Conservation (phyloP, 164 flowering plant genomes). For the Warburgia ugandensis region DNA sequence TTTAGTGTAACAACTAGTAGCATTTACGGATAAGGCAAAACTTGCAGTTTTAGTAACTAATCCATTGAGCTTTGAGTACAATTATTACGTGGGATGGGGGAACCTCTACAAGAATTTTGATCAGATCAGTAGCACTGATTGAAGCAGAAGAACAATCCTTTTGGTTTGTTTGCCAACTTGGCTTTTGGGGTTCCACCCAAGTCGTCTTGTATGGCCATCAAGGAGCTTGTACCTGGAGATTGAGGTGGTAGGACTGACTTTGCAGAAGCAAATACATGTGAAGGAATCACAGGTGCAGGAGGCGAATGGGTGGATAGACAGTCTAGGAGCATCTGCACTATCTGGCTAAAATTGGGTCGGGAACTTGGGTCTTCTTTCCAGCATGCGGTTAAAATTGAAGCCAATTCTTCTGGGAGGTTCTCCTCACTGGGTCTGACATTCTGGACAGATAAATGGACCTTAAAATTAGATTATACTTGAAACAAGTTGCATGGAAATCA, state of each 20-base stretch:
- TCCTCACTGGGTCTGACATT: constrained; percentile 87
- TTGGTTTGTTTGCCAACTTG: constrained; percentile 33
- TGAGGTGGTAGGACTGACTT: constrained; percentile 75
- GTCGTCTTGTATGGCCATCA: constrained; percentile 56
- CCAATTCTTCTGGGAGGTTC: constrained; percentile 72
- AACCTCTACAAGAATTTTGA: background rate
- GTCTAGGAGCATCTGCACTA: constrained; percentile 65
- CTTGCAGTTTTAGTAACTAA: too few relatives aligned
- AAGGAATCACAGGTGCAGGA: constrained; percentile 49
- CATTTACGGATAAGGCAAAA: background rate
- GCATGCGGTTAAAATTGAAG: constrained; percentile 72
- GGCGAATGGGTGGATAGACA: constrained; percentile 60
- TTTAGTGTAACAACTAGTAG: too few relatives aligned
- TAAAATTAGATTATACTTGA: too few relatives aligned
- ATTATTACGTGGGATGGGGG: background rate
- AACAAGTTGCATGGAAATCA: too few relatives aligned
- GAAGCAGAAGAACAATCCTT: constrained; percentile 70
- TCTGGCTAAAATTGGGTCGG: constrained; percentile 83
- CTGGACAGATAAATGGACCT: constrained; percentile 44
- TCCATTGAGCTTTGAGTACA: too few relatives aligned
- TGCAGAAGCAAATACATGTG: constrained; percentile 37
- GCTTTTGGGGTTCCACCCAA: constrained; percentile 39
- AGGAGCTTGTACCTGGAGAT: constrained; percentile 85
- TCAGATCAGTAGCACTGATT: constrained; percentile 45
- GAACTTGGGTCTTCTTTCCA: constrained; percentile 88